Conservation (phyloP, 768 basidiomycete genomes). For the Calocera viscosa region DNA sequence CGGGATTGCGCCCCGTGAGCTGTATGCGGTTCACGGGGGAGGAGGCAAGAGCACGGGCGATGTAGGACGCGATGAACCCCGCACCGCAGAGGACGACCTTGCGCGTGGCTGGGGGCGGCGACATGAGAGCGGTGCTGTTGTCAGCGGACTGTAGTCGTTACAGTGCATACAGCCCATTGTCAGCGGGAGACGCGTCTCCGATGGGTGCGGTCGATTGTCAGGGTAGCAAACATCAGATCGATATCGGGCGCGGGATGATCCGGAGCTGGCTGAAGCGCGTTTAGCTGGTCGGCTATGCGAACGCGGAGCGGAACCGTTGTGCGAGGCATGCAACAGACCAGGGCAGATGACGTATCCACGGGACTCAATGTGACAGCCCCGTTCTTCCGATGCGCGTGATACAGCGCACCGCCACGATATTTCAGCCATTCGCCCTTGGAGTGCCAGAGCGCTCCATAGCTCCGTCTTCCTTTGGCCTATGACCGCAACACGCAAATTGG, state of each 20-base stretch:
- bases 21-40: slow-evolving; percentile 37
- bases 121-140: not conserved
- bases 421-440: too few species aligned
- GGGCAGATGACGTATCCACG: too few species aligned
- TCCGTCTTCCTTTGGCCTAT: not conserved
- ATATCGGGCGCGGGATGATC: not conserved
- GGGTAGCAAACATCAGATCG: not conserved
- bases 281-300: too few species aligned
- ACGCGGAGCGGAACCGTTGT: too few species aligned
- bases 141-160: not conserved
- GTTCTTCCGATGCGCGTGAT: too few species aligned
- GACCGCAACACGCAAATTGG: too few species aligned
- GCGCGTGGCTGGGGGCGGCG: slow-evolving; percentile 13
- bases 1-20: slow-evolving; percentile 48
- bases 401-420: too few species aligned
- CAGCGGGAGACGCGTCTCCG: not conserved
- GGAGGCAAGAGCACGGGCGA: slow-evolving; percentile 41
- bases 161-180: not conserved
- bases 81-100: slow-evolving; percentile 35
- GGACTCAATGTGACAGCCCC: too few species aligned
- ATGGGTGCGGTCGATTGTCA: too few species aligned
- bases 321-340: too few species aligned
- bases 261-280: not conserved
- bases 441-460: not conserved
- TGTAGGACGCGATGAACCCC: slow-evolving; percentile 53